These are phyloP conservation scores for Saussurea involucrata DNA, from an alignment of 129 eudicot species.

Conservation along the genomic window DNA sequence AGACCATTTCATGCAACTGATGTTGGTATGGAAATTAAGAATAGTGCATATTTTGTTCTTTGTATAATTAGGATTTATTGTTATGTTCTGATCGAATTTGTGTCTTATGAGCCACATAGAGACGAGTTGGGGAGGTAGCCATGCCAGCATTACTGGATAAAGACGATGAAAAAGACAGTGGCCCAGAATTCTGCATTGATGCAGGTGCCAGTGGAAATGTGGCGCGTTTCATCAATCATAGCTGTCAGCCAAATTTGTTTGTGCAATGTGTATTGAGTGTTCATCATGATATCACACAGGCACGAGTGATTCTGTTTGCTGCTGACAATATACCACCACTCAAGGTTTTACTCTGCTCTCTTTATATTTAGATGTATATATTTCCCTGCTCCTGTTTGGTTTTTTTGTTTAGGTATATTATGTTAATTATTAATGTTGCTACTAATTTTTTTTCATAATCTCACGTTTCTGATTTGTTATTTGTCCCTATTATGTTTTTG, in stretches of 20 bases:
- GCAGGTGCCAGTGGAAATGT: conserved; percentile 71
- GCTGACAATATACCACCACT: conserved; percentile 87
- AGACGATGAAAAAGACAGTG: conserved; percentile 45
- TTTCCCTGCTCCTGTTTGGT: neutral
- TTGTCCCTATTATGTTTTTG: neutral
- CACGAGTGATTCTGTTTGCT: conserved; percentile 75
- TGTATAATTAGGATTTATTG: neutral
- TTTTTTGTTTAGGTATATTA: neutral
- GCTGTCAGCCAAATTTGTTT: conserved; percentile 89
- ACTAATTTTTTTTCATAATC: neutral
- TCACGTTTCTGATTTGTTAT: neutral
- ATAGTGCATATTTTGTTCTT: neutral
- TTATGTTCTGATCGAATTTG: neutral
- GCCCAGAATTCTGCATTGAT: conserved; percentile 82
- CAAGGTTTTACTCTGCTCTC: conserved; percentile 41
- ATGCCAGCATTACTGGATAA: conserved; percentile 40
- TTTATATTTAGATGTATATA: neutral
- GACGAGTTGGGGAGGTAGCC: conserved; percentile 60
- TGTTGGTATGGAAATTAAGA: neutral
- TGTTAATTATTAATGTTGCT: neutral
- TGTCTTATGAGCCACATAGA: conserved; percentile 28
- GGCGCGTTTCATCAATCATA: conserved; percentile 85
- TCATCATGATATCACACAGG: conserved; percentile 74
- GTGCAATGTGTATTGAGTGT: conserved; percentile 78
- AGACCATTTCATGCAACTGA: neutral